These are phyloP conservation scores for Microbotryum violaceum DNA, from an alignment of 1,284 basidiomycete genomes.

Conservation along the genomic window DNA sequence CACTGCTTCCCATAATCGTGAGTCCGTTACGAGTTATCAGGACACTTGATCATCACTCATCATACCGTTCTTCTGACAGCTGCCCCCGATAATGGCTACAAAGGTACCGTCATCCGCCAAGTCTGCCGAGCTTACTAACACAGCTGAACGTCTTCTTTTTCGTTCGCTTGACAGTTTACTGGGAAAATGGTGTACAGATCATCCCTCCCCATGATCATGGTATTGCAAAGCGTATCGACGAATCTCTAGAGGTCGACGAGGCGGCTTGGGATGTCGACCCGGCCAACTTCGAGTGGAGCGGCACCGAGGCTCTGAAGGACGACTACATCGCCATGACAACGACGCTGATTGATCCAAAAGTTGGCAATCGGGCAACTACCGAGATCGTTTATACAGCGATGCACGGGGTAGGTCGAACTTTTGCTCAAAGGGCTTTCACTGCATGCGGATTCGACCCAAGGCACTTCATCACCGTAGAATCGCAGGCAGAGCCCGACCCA, in stretches of 20 bases:
- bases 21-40: neutral
- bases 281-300: conserved; percentile 35
- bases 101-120: conserved; percentile 42
- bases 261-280: conserved; percentile 45
- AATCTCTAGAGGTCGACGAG: conserved; percentile 52
- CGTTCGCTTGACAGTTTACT: conserved; percentile 17
- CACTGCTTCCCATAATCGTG: conserved; percentile 44
- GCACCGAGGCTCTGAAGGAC: conserved; percentile 53
- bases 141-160: neutral
- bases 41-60: conserved; percentile 33
- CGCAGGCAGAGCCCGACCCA: conserved; percentile 54
- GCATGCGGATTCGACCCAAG: conserved; percentile 49
- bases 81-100: conserved; percentile 77
- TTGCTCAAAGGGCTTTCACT: conserved; percentile 53
- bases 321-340: conserved; percentile 45
- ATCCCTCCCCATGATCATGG: conserved; percentile 69
- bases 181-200: conserved; percentile 51
- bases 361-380: conserved; percentile 15
- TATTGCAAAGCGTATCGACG: conserved; percentile 58
- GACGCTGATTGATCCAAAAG: neutral
- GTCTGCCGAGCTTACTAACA: neutral
- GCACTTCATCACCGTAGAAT: conserved; percentile 17
- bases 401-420: conserved; percentile 71
- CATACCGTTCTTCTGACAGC: neutral
- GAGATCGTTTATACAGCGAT: conserved; percentile 73